Evolutionary conservation across 192 early-diverging fungal species (phyloP), one percentile per base, ranked within the genome.

Genomic region (Mortierella hygrophila): DNA sequence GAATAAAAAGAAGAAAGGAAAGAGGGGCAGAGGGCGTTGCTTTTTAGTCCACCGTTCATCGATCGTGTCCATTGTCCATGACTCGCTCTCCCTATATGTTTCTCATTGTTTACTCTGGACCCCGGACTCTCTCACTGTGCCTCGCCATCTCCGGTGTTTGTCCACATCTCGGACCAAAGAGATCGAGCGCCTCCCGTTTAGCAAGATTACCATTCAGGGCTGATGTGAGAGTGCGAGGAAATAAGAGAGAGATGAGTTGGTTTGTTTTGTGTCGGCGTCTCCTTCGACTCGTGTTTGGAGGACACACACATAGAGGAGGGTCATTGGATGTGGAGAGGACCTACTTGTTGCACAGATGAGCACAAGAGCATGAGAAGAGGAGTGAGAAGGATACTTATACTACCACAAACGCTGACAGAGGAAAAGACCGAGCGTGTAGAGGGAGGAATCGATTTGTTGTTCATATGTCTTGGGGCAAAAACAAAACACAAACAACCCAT

Each of bases 311-410:
- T 40, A 29, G 60, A 65, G 60, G 60, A n/a, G 57, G 60, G 29
- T 32, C 60, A 65, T 65, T 32, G 26, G 60, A 65, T 65, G 60
- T 65, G 60, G 60, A 65, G 60, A 65, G n/a, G 60, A 0, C 60
- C 26, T 11, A 65, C 11, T 32, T 26, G 60, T 65, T 32, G 60
- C 60, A 65, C 60, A 65, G 60, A 29, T 4, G 60, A 32, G 29
- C 10, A 29, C 9, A 32, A 32, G 29, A 65, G 60, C 60, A 65
- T 7, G 21, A 6, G 23, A 29, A 13, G 57, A 63, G 21, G 54
- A 55, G 54, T 23, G 54, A 57, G 23, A 32, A 44, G 11, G 44
- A 46, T 46, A 13, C 60, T 65, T 4, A 10, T 65, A 7, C 26
- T n/a, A 32, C 44, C 10, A 32, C 10, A 26, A 29, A 65, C 60